Conservation (phyloP, 108 stramenopile species). For the Schizochytrium sp. region DNA sequence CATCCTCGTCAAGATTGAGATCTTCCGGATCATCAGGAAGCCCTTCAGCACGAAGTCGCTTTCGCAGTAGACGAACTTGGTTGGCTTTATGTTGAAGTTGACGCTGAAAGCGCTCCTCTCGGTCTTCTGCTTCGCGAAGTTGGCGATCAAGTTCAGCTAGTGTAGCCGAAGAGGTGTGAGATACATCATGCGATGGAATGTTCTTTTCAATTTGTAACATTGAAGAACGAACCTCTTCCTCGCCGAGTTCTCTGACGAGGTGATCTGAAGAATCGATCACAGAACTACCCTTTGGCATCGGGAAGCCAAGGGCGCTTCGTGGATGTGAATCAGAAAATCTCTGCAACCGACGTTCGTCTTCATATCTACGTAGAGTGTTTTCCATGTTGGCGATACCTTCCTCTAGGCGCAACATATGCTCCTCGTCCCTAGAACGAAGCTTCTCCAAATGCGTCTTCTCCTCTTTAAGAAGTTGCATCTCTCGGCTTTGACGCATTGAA, state of each 20-base stretch:
- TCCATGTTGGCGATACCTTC: slow-evolving; percentile 62
- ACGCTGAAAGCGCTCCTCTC: slow-evolving; percentile 18
- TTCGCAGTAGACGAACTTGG: neutral
- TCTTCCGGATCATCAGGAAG: slow-evolving; percentile 4
- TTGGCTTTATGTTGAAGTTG: slow-evolving; percentile 9
- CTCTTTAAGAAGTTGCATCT: slow-evolving; percentile 62
- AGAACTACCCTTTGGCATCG: neutral
- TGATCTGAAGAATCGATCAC: too few relatives aligned
- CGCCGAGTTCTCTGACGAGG: neutral
- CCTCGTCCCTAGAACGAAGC: slow-evolving; percentile 56
- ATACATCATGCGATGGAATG: neutral
- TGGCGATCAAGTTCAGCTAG: neutral
- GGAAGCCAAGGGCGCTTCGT: neutral
- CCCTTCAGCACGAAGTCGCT: slow-evolving; percentile 18
- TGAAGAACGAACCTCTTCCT: neutral
- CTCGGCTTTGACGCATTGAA: slow-evolving; percentile 53
- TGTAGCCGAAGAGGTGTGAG: neutral
- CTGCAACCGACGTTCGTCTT: slow-evolving; percentile 7
- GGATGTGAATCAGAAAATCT: neutral
- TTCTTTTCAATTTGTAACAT: too few relatives aligned
- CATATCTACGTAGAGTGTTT: slow-evolving; percentile 52
- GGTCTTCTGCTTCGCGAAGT: neutral
- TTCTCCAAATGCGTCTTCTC: slow-evolving; percentile 66
- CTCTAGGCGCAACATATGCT: slow-evolving; percentile 56
- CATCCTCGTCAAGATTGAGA: neutral